Conservation (phyloP, 805 yeast species). For the Yamadazyma endophytica region DNA sequence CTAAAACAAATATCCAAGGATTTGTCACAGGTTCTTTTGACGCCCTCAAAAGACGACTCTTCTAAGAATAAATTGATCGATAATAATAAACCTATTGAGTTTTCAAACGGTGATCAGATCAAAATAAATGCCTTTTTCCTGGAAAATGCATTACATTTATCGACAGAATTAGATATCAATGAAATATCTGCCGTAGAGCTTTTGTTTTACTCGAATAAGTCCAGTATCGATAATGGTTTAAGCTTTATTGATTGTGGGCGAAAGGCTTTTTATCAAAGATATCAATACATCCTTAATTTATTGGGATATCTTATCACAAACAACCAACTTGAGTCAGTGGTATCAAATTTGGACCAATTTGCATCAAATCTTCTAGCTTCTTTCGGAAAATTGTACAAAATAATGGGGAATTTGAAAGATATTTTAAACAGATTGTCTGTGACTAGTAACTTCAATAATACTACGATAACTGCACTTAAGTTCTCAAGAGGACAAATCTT, state of each 20-base stretch:
- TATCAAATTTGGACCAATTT: constrained; percentile 16
- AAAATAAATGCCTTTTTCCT: constrained; percentile 65
- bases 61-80: constrained; percentile 46
- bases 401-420: constrained; percentile 53
- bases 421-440: constrained; percentile 43
- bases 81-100: constrained; percentile 28
- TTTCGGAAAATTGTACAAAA: constrained; percentile 54
- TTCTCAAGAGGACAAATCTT: constrained; percentile 62
- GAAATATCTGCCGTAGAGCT: constrained; percentile 74
- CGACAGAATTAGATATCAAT: constrained; percentile 52
- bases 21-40: constrained; percentile 37
- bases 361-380: constrained; percentile 45
- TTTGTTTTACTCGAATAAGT: constrained; percentile 43
- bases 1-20: constrained; percentile 40
- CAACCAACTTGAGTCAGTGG: constrained; percentile 18
- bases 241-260: constrained; percentile 58
- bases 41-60: constrained; percentile 40
- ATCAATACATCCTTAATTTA: constrained; percentile 70
- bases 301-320: constrained; percentile 30
- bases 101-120: constrained; percentile 56
- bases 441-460: constrained; percentile 46
- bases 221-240: constrained; percentile 42
- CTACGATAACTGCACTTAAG: constrained; percentile 36
- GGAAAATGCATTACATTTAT: constrained; percentile 55
- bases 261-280: constrained; percentile 62